Conservation (phyloP, 2,329 filamentous ascomycete genomes). For the Cercospora berteroae region DNA sequence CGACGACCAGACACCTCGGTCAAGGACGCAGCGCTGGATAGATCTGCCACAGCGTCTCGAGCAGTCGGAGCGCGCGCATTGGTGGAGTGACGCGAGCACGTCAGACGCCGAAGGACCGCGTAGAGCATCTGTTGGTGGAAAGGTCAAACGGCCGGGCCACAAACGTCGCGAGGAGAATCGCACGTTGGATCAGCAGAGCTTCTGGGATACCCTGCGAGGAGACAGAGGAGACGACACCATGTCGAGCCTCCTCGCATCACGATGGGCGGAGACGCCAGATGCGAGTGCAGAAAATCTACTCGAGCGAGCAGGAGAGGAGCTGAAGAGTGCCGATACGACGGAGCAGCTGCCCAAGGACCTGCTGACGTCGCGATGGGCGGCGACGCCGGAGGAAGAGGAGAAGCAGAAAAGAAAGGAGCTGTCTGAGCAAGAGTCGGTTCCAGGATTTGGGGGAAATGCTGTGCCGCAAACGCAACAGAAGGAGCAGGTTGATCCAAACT, state of each 20-base stretch:
- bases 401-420: conserved; percentile 13
- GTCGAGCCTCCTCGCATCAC: conserved; percentile 36
- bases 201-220: conserved; percentile 46
- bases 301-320: conserved; percentile 8
- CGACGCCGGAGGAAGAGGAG: conserved; percentile 22
- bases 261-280: conserved; percentile 33
- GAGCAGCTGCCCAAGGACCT: conserved; percentile 23
- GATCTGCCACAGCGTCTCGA: conserved; percentile 31
- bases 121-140: conserved; percentile 14
- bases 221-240: conserved; percentile 38
- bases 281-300: conserved; percentile 10
- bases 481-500: conserved; percentile 8
- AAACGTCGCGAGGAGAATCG: conserved; percentile 46
- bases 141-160: conserved; percentile 32
- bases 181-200: conserved; percentile 52
- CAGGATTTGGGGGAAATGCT: background rate
- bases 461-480: conserved; percentile 7
- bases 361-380: conserved; percentile 30
- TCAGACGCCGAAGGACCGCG: conserved; percentile 45
- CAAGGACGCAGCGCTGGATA: conserved; percentile 36
- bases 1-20: conserved; percentile 33
- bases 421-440: background rate
- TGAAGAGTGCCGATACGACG: conserved; percentile 1
- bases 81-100: conserved; percentile 75
- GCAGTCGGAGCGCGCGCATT: conserved; percentile 56